phyloP scores from a whole-genome alignment of 768 basidiomycete species.

The Lactarius tabidus region DNA sequence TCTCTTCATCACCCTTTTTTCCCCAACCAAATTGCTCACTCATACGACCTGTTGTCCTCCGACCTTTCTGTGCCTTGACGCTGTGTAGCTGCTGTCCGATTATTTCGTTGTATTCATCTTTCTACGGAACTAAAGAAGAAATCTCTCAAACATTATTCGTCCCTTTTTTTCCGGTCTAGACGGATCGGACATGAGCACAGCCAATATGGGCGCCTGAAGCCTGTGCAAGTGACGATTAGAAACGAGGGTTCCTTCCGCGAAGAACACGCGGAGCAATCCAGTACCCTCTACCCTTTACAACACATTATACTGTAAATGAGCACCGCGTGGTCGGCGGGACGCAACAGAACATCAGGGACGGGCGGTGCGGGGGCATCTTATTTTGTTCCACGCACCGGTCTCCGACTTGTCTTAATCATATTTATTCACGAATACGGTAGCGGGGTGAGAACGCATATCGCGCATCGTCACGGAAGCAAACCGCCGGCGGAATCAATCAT shows the following conservation, averaged over 20 bases:
- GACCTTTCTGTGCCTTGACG: background rate
- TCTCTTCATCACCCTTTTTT: background rate
- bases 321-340: background rate
- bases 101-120: constrained; percentile 1
- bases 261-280: background rate
- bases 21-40: background rate
- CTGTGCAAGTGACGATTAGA: constrained; percentile 8
- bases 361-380: constrained; percentile 2
- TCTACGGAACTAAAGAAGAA: background rate
- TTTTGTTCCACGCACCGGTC: background rate
- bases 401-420: background rate
- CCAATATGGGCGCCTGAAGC: constrained; percentile 8
- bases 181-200: constrained; percentile 2
- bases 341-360: background rate
- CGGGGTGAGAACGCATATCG: background rate
- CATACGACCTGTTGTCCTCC: background rate
- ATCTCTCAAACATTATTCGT: background rate
- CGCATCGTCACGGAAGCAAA: background rate
- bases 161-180: background rate
- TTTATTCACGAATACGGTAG: background rate
- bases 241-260: constrained; percentile 13
- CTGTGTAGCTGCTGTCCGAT: constrained; percentile 7
- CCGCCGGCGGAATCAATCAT: background rate
- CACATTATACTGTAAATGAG: background rate
- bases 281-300: constrained; percentile 16